Evolutionary conservation across 176 grass and related monocot species (phyloP).

Genomic region (Otatea glauca): DNA sequence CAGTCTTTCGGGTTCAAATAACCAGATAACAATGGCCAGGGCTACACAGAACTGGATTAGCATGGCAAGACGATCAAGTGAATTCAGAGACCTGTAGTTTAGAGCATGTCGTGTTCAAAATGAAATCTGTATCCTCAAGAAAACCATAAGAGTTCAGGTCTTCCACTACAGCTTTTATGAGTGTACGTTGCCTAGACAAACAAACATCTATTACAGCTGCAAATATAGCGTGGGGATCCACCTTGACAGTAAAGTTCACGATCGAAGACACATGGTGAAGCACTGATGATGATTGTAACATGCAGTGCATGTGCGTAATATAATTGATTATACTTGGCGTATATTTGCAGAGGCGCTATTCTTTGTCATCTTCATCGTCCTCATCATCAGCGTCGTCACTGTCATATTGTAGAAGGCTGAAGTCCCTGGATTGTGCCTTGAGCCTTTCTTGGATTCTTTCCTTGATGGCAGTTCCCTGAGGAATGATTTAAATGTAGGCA

Average conservation of each 20-base stretch:
- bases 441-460: constrained; percentile 87
- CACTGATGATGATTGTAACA: background rate
- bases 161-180: constrained; percentile 43
- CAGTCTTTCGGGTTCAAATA: background rate
- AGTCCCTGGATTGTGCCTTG: constrained; percentile 72
- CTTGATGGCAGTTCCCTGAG: constrained; percentile 82
- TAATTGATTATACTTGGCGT: constrained; percentile 6
- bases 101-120: background rate
- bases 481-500: constrained; percentile 8
- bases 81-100: background rate
- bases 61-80: background rate
- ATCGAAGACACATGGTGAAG: background rate
- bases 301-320: constrained; percentile 15
- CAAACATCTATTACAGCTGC: constrained; percentile 24
- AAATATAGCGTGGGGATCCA: constrained; percentile 32
- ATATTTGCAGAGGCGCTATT: constrained; percentile 35
- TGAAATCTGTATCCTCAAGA: constrained; percentile 11
- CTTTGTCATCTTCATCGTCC: constrained; percentile 37
- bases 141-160: constrained; percentile 14
- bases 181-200: constrained; percentile 8
- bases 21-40: background rate
- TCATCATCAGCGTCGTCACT: constrained; percentile 43
- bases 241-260: constrained; percentile 24
- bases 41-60: background rate
- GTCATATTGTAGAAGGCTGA: constrained; percentile 79